phyloP scores from a whole-genome alignment of 768 basidiomycete genomes.

The Neoboletus brunneissimus region DNA sequence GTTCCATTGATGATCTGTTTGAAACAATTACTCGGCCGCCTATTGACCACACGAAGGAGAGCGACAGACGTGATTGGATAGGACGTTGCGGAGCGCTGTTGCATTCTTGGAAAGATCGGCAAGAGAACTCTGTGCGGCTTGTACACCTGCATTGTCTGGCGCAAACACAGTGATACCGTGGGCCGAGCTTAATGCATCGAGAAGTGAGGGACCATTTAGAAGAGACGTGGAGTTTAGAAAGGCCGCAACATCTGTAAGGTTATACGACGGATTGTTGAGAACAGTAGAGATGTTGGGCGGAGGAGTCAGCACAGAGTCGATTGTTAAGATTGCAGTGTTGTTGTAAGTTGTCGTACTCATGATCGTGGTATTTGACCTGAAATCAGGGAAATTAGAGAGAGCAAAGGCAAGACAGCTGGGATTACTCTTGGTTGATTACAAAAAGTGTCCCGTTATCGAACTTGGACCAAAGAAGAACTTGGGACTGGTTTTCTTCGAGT shows the following conservation, averaged over 20 bases:
- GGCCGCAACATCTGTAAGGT: slow-evolving; percentile 36
- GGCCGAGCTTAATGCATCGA: slow-evolving; percentile 34
- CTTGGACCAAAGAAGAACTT: slow-evolving; percentile 52
- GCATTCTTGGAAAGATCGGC: slow-evolving; percentile 40
- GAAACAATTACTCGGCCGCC: background rate
- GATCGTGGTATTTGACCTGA: slow-evolving; percentile 35
- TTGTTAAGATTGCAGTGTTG: slow-evolving; percentile 45
- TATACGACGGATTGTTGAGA: slow-evolving; percentile 35
- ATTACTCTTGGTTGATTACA: slow-evolving; percentile 51
- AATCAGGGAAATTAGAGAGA: background rate
- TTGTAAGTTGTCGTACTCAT: slow-evolving; percentile 38
- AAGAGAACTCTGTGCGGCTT: slow-evolving; percentile 33
- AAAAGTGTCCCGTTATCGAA: slow-evolving; percentile 37
- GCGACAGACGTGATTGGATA: slow-evolving; percentile 58
- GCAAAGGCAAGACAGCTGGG: background rate
- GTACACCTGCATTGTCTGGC: slow-evolving; percentile 53
- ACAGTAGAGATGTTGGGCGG: slow-evolving; percentile 49
- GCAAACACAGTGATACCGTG: slow-evolving; percentile 67
- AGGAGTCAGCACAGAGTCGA: slow-evolving; percentile 49
- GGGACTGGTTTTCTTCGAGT: slow-evolving; percentile 57
- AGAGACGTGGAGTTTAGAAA: slow-evolving; percentile 22
- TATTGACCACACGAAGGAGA: background rate
- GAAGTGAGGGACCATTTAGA: slow-evolving; percentile 22
- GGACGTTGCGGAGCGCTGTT: slow-evolving; percentile 42
- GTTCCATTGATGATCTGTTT: slow-evolving; percentile 64